Base-by-base conservation (phyloP, 768 basidiomycete genomes). In the Phanerochaete sordida region DNA sequence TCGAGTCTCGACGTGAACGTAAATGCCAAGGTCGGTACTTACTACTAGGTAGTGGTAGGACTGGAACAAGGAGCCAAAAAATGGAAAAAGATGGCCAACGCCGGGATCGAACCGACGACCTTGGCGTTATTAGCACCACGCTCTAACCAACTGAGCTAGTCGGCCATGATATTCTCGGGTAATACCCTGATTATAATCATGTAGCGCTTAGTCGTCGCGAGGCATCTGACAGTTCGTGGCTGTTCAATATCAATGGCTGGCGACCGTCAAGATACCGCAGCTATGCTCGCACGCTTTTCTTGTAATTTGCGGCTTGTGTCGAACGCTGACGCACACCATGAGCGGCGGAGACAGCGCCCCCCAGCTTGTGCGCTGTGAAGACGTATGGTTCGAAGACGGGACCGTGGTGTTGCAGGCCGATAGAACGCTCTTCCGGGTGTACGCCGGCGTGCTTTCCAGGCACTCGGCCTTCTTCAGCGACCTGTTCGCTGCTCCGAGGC, bases 71-170 rank as follows among this genome's bases (percentile, higher is more conserved):
- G n/a, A n/a, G n/a, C n/a, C n/a, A n/a, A 35, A 35, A 6, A 46
- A 44, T 53, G 35, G 28, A 59, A 57, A 57, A 39, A 31, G 21
- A 13, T 62, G 61, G 61, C 61, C 61, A 62, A 62, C 56, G 61
- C 61, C 61, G 56, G 61, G 61, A 43, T 62, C 57, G 61, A 64
- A 61, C 62, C 58, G 58, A 59, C 62, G 58, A 59, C 58, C 62
- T 59, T 63, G 54, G 62, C 62, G 52, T 59, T 82, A 86, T 87
- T 89, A 90, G 87, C 84, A 87, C 87, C 84, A 89, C 87, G 88
- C 88, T 90, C 88, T 90, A 90, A 90, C 88, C 89, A 90, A 78
- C 89, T 91, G 88, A 91, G 89, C 88, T 89, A 90, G 86, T 84
- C 88, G 87, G 88, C 88, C 87, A 57, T 64, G 19, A 12, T 4